Conservation (phyloP, 2,329 filamentous ascomycete genomes). For the Arthrobotrys sphaeroides region DNA sequence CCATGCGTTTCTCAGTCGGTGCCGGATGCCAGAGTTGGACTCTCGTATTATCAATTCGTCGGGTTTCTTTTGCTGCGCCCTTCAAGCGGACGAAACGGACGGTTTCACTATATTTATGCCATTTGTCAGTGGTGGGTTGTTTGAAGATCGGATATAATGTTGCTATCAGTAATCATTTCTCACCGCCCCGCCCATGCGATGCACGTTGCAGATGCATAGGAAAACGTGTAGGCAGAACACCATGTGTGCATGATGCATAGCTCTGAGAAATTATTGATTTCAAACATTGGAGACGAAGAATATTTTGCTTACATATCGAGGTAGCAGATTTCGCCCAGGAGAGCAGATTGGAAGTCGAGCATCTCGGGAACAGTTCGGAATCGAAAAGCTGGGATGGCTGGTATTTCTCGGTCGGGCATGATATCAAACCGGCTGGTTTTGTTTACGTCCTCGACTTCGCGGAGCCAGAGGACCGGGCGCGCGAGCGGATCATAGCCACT, state of each 20-base stretch:
- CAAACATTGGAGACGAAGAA: neutral
- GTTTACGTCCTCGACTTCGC: constrained; percentile 48
- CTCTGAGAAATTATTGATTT: neutral
- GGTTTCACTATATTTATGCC: constrained; percentile 35
- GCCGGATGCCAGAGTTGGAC: constrained; percentile 46
- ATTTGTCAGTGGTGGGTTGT: constrained; percentile 11
- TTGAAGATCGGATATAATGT: constrained; percentile 1
- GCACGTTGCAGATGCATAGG: neutral
- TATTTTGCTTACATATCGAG: constrained; percentile 45
- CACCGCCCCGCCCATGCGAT: neutral
- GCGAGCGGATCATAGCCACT: constrained; percentile 45
- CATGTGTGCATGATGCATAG: constrained; percentile 3
- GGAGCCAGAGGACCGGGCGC: constrained; percentile 34
- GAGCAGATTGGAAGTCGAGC: constrained; percentile 45
- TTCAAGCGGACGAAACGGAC: constrained; percentile 47
- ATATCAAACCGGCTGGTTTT: constrained; percentile 39
- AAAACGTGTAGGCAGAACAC: neutral
- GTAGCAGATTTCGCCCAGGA: constrained; percentile 42
- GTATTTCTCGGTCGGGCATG: constrained; percentile 49
- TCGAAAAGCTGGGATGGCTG: constrained; percentile 20
- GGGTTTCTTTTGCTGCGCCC: constrained; percentile 44
- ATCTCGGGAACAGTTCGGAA: constrained; percentile 38
- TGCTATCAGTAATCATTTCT: constrained; percentile 16
- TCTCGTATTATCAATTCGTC: constrained; percentile 47
- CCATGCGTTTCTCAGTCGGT: constrained; percentile 11